Conservation (phyloP, 257 asterid species). For the Lantana camara region DNA sequence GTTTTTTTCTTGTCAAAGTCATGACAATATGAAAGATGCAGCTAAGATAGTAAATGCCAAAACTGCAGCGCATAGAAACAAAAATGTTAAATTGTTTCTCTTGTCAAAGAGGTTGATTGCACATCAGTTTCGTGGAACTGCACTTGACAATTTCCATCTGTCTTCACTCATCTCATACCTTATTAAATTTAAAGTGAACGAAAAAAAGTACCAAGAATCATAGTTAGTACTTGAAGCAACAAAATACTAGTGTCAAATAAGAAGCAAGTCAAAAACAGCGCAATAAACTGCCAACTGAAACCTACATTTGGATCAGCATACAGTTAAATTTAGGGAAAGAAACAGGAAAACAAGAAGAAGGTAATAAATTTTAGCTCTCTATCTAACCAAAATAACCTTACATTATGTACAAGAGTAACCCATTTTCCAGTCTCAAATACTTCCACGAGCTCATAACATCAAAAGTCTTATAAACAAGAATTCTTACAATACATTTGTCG, state of each 20-base stretch:
- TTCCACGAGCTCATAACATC: conserved; percentile 20
- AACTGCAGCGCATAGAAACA: not conserved
- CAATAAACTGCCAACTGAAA: not conserved
- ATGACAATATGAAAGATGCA: not conserved
- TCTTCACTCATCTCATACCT: not conserved
- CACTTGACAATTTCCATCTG: not conserved
- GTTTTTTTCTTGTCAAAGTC: not conserved
- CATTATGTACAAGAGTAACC: conserved; percentile 30
- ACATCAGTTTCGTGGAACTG: no score
- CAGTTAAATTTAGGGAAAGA: conserved; percentile 12
- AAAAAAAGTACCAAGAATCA: not conserved
- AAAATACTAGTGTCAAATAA: not conserved
- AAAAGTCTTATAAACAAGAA: conserved; percentile 19
- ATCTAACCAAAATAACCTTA: conserved; percentile 19
- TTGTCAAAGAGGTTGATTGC: not conserved
- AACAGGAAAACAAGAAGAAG: not conserved
- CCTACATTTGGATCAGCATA: conserved; percentile 16
- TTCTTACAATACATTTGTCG: conserved; percentile 35
- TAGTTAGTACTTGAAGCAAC: not conserved
- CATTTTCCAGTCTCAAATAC: conserved; percentile 15
- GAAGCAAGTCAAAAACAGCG: conserved; percentile 1
- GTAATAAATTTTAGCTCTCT: conserved; percentile 13
- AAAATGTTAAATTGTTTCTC: not conserved
- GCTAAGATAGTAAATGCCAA: not conserved
- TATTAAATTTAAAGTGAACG: not conserved